Conservation (phyloP, 768 basidiomycete species). For the Panaeolus papilionaceus region DNA sequence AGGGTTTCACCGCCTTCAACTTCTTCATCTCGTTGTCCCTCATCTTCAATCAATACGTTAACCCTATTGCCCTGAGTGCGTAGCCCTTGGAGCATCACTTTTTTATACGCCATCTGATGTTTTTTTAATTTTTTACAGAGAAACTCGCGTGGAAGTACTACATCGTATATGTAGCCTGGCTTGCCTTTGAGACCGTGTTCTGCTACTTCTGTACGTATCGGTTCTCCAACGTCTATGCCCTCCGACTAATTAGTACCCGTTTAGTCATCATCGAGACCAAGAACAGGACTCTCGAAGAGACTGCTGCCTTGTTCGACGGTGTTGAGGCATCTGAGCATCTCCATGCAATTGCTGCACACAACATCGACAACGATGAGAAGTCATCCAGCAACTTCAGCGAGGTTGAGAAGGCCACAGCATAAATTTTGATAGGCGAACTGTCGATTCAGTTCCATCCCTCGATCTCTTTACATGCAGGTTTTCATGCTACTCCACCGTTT, state of each 20-base stretch:
- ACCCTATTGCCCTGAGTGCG: constrained; percentile 70
- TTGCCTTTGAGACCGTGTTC: constrained; percentile 69
- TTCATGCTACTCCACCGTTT: background rate
- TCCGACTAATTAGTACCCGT: constrained; percentile 41
- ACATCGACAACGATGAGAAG: constrained; percentile 40
- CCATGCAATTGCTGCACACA: constrained; percentile 39
- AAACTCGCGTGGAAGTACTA: constrained; percentile 25
- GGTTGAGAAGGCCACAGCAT: background rate
- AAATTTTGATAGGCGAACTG: background rate
- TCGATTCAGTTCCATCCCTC: too few relatives aligned
- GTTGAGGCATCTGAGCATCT: constrained; percentile 51
- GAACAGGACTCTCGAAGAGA: constrained; percentile 78
- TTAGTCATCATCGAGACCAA: constrained; percentile 68
- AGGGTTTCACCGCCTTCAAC: constrained; percentile 85
- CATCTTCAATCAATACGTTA: constrained; percentile 91
- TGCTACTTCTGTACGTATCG: constrained; percentile 59
- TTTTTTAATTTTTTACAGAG: constrained; percentile 23
- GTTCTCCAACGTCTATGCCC: constrained; percentile 64
- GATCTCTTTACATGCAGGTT: background rate
- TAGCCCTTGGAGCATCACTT: background rate
- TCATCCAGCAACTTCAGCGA: constrained; percentile 26
- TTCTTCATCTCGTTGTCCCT: constrained; percentile 79
- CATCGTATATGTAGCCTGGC: constrained; percentile 75
- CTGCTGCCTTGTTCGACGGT: constrained; percentile 82
- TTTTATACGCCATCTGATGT: background rate